A percentile compares a stretch with the other conserved stretches of the same genome.
Conservation (phyloP, 148 eudicot genomes). For the Gaultheria prostrata region DNA sequence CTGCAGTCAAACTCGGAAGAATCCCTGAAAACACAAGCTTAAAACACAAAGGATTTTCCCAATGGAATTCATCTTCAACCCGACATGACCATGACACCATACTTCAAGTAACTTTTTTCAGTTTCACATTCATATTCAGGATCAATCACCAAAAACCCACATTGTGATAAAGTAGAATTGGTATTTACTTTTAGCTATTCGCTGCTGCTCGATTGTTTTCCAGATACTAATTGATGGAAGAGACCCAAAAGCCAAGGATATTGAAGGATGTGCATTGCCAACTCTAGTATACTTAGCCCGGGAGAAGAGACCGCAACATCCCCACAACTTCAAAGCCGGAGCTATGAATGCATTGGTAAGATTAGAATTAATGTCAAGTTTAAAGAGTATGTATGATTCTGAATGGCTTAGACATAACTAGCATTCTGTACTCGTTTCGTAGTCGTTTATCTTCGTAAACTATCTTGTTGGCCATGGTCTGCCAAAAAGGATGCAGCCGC, state of each 20-base stretch:
- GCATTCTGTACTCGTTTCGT: neutral
- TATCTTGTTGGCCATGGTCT: neutral
- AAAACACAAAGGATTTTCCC: constrained; percentile 63
- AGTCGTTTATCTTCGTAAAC: neutral
- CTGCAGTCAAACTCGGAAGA: constrained; percentile 35
- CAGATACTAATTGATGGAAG: constrained; percentile 72
- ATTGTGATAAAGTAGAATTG: neutral
- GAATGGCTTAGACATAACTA: neutral
- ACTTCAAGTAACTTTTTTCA: constrained; percentile 50
- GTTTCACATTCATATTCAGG: neutral
- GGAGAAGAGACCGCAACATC: constrained; percentile 70
- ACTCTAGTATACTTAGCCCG: constrained; percentile 71
- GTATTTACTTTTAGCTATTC: neutral
- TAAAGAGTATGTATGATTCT: neutral
- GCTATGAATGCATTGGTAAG: constrained; percentile 89
- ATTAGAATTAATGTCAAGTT: neutral
- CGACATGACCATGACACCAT: constrained; percentile 64
- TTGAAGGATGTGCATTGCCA: constrained; percentile 56
- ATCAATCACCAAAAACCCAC: neutral
- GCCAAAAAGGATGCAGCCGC: neutral
- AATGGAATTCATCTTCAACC: constrained; percentile 60
- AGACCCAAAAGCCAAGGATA: constrained; percentile 39
- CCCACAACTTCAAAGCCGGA: constrained; percentile 93
- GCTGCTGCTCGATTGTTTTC: neutral
- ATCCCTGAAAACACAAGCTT: constrained; percentile 38